Evolutionary conservation across 73 alveolate genomes (phyloP), one percentile per base, ranked within the genome.

Genomic region (Paramecium caudatum): DNA sequence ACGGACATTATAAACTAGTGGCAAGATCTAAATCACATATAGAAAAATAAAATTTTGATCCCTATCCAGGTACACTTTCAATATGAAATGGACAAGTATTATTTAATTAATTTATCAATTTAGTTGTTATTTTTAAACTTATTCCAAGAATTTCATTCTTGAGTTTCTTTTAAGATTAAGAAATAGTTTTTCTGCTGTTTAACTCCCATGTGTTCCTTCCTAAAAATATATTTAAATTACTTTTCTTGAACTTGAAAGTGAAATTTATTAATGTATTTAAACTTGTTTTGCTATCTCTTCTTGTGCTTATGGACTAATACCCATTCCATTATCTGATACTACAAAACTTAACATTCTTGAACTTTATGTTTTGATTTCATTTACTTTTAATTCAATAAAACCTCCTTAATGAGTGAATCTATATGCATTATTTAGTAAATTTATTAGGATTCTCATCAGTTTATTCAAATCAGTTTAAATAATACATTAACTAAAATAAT

Each of bases 341-440:
- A 15, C 17, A 37, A 68, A 68, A 32, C 21, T 34, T 25, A 68
- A 32, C 47, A 34, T 34, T 32, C 84, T 34, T 25, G 84, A 34
- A 37, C 50, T 37, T 33, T 34, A 27, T 30, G 47, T 68, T 13
- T 68, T 32, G n/a, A 68, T 34, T 68, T 68, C 84, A 6, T 68
- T 34, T 7, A 68, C 50, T 10, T 33, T 37, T 68, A 68, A 68
- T 34, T 34, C 84, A 32, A 74, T 74, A 2, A 15, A 39, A 10
- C 88, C 88, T 2, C 88, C 88, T 74, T 37, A 39, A 37, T 27
- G 62, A 37, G 88, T 74, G 19, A 16, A 74, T 39, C 88, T n/a
- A 41, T 74, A 74, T 17, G 88, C 88, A 21, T 74, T 74, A 74
- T 74, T 74, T 15, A 74, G 15, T 3, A 74, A 25, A 74, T 74